Evolutionary conservation across 2,329 filamentous ascomycete species (phyloP).

Genomic region (Neofusicoccum cordaticola): DNA sequence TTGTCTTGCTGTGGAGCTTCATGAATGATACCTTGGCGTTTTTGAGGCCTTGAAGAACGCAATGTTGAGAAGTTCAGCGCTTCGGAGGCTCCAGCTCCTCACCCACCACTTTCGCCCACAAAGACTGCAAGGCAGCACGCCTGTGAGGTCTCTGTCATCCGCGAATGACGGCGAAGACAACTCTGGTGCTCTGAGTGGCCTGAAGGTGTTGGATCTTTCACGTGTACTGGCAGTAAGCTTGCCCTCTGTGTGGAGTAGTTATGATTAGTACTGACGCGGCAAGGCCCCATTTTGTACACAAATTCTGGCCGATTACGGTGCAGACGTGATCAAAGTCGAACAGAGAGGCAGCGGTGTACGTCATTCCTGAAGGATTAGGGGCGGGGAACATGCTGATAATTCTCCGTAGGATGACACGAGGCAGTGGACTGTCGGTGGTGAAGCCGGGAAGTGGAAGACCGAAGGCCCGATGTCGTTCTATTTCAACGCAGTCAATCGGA

Average conservation of each 20-base stretch:
- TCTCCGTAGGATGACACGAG: constrained; percentile 28
- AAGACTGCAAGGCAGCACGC: neutral
- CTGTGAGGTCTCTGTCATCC: neutral
- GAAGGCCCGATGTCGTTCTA: constrained; percentile 40
- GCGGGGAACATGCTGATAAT: neutral
- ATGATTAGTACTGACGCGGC: neutral
- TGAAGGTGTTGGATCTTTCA: constrained; percentile 16
- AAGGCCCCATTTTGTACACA: constrained; percentile 20
- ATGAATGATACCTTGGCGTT: neutral
- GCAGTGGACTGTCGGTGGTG: constrained; percentile 30
- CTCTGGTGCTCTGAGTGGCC: neutral
- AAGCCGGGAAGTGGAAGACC: constrained; percentile 27
- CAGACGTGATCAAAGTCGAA: constrained; percentile 42
- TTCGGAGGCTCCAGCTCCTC: constrained; percentile 5
- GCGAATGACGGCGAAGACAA: neutral
- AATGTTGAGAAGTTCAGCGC: neutral
- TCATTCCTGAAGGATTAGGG: neutral
- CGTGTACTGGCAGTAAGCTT: constrained; percentile 8
- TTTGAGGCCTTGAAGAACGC: neutral
- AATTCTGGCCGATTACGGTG: constrained; percentile 20
- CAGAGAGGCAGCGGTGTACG: constrained; percentile 27
- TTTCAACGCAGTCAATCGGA: constrained; percentile 46
- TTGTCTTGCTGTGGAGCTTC: neutral
- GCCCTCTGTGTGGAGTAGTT: too few species aligned
- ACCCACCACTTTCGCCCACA: neutral